A percentile compares a stretch with the other conserved stretches of the same genome.
Evolutionary conservation across 1,139 yeast genomes (phyloP).

Genomic region (Pichia sp.): DNA sequence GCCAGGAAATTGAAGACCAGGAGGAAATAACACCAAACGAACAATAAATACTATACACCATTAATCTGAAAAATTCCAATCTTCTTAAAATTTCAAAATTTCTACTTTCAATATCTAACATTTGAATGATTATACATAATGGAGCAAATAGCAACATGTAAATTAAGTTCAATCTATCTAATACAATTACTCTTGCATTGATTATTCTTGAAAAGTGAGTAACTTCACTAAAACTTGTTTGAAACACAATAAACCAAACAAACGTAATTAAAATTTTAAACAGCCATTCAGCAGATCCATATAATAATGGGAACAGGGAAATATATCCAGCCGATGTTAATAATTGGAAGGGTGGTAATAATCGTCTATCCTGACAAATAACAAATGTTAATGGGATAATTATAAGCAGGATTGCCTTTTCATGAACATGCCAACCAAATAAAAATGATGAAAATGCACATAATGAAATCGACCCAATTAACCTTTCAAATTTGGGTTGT

Average conservation of each 20-base stretch:
- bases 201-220: constrained; percentile 49
- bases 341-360: constrained; percentile 60
- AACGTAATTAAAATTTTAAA: constrained; percentile 73
- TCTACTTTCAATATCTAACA: constrained; percentile 51
- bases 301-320: constrained; percentile 81
- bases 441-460: constrained; percentile 89
- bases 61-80: constrained; percentile 68
- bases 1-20: constrained; percentile 87
- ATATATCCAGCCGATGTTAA: constrained; percentile 79
- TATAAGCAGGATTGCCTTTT: constrained; percentile 83
- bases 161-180: constrained; percentile 64
- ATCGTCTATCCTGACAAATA: constrained; percentile 62
- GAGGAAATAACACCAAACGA: constrained; percentile 77
- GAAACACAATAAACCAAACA: constrained; percentile 78
- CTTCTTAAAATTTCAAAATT: constrained; percentile 44
- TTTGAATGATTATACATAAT: constrained; percentile 48
- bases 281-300: constrained; percentile 72
- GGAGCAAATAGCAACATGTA: constrained; percentile 68
- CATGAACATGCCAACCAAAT: constrained; percentile 99
- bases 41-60: constrained; percentile 82
- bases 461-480: constrained; percentile 75
- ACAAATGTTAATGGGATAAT: constrained; percentile 86
- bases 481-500: constrained; percentile 70
- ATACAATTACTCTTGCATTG: constrained; percentile 39
- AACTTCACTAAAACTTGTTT: constrained; percentile 63